phyloP scores from a whole-genome alignment of 228 moss, liverwort and hornwort species.

The Sphagnum fallax region DNA sequence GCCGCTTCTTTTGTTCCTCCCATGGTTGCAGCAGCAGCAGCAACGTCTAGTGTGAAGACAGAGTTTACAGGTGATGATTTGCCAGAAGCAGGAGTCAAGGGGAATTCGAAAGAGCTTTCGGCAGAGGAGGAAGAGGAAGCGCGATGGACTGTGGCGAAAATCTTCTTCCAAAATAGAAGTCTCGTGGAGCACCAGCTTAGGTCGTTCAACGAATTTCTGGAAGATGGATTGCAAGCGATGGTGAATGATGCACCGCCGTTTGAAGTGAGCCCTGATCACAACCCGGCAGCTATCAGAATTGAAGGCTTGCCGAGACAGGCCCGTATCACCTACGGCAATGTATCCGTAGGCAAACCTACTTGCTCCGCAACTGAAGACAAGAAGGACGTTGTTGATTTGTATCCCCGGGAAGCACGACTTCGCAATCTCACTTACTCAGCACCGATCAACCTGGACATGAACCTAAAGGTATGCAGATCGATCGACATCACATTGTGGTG shows the following conservation, averaged over 20 bases:
- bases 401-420: slow-evolving; percentile 78
- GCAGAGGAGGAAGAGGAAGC: slow-evolving; percentile 33
- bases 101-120: slow-evolving; percentile 5
- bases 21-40: too few species aligned
- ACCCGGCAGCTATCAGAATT: slow-evolving; percentile 25
- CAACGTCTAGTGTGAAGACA: too few species aligned
- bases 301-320: slow-evolving; percentile 28
- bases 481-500: not conserved
- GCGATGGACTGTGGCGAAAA: slow-evolving; percentile 44
- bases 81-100: too few species aligned
- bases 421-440: slow-evolving; percentile 82
- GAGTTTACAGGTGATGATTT: too few species aligned
- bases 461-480: slow-evolving; percentile 33
- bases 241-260: slow-evolving; percentile 43
- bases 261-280: slow-evolving; percentile 31
- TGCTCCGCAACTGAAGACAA: slow-evolving; percentile 13
- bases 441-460: slow-evolving; percentile 54
- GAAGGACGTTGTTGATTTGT: slow-evolving; percentile 17
- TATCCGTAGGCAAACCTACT: slow-evolving; percentile 29
- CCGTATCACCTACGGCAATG: slow-evolving; percentile 31
- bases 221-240: slow-evolving; percentile 53
- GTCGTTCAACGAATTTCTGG: slow-evolving; percentile 70
- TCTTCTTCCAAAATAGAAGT: slow-evolving; percentile 44
- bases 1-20: too few species aligned
- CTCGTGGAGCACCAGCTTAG: slow-evolving; percentile 66